phyloP scores from a whole-genome alignment of 352 stramenopile species.

The Phytophthora tentaculata region DNA sequence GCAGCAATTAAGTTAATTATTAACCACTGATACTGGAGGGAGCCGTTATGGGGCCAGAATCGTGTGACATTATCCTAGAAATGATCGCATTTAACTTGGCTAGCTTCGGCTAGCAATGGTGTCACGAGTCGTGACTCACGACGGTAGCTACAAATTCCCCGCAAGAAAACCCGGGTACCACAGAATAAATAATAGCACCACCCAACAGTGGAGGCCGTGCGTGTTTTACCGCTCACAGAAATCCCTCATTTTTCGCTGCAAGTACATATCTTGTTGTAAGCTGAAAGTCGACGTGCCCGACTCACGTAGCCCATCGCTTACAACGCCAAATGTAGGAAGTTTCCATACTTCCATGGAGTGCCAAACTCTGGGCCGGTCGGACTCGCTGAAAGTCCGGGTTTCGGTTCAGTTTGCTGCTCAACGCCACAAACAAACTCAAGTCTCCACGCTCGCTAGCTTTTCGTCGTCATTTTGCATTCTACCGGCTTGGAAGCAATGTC shows the following conservation, averaged over 20 bases:
- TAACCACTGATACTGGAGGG: not conserved
- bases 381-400: constrained; percentile 20
- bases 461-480: constrained; percentile 41
- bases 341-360: constrained; percentile 26
- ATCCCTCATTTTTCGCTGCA: not conserved
- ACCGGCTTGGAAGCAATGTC: constrained; percentile 22
- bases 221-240: constrained; percentile 6
- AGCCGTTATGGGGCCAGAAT: constrained; percentile 25
- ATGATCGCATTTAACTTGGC: constrained; percentile 13
- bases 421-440: constrained; percentile 37
- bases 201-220: constrained; percentile 15
- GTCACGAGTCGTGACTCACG: no score
- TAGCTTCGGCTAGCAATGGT: no score
- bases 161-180: no score
- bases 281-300: constrained; percentile 22
- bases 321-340: constrained; percentile 18
- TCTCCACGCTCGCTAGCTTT: constrained; percentile 15
- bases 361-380: not conserved
- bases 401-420: constrained; percentile 41
- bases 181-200: constrained; percentile 4
- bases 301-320: constrained; percentile 3
- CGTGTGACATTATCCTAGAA: constrained; percentile 22
- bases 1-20: not conserved
- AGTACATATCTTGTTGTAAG: constrained; percentile 33
- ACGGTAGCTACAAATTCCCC: no score